Percentiles rank a stretch among this genome's conserved stretches.
phyloP scores from a whole-genome alignment of 73 alveolate species.

The Blepharisma stoltei region DNA sequence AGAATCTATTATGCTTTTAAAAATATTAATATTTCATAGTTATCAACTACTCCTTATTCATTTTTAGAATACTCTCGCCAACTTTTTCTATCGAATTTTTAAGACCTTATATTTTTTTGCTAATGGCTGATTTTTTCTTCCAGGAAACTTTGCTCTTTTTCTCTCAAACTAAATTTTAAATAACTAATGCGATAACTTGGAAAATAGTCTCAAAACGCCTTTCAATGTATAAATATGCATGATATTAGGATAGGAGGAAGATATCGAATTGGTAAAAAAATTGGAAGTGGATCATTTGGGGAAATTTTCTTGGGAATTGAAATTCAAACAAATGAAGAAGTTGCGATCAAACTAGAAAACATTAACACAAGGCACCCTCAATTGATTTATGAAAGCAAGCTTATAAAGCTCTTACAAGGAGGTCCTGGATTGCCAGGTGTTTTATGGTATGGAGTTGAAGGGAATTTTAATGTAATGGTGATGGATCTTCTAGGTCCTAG shows the following conservation, averaged over 20 bases:
- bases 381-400: slow-evolving; percentile 63
- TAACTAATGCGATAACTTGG: too few relatives aligned
- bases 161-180: too few relatives aligned
- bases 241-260: slow-evolving; percentile 55
- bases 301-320: slow-evolving; percentile 69
- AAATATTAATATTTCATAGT: too few relatives aligned
- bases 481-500: slow-evolving; percentile 87
- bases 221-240: slow-evolving; percentile 47
- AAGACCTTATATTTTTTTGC: too few relatives aligned
- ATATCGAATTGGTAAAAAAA: slow-evolving; percentile 66
- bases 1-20: too few relatives aligned
- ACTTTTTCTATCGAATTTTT: too few relatives aligned
- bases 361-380: slow-evolving; percentile 49
- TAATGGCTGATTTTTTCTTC: too few relatives aligned
- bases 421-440: slow-evolving; percentile 72
- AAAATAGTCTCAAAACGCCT: too few relatives aligned
- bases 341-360: slow-evolving; percentile 76
- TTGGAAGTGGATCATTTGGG: slow-evolving; percentile 91
- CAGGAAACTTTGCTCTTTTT: too few relatives aligned
- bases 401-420: slow-evolving; percentile 37
- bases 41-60: too few relatives aligned
- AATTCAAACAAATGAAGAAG: slow-evolving; percentile 64
- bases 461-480: slow-evolving; percentile 85
- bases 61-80: too few relatives aligned
- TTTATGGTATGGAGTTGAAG: slow-evolving; percentile 76